Evolutionary conservation across 2,329 filamentous ascomycete genomes (phyloP), one percentile per base, ranked within the genome.

Genomic region (Metarhizium guizhouense): DNA sequence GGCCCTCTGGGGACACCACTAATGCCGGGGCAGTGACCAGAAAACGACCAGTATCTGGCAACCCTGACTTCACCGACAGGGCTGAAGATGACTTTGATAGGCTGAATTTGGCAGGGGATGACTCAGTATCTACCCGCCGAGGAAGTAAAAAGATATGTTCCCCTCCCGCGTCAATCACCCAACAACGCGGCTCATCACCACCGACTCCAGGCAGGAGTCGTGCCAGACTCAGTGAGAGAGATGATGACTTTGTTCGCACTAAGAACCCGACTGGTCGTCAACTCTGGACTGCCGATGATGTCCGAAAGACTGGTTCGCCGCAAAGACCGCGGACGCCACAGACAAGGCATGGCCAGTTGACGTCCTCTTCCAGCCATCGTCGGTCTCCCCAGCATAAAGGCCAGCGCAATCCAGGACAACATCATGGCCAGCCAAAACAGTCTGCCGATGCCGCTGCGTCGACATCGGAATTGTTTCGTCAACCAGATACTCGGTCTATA

Each of bases 401-500:
- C 16, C 50, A 47, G 7, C 58, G 48, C 8, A 47, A 30, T 18
- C n/a, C 25, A 42, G 49, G 45, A 18, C 38, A 55, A 45, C 40
- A 52, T 43, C 52, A 38, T 18, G 50, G 16, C 11, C 42, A 51
- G 2, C 36, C n/a, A 7, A 45, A 52, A 16, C 32, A 32, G 48
- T 38, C 56, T 4, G 30, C 48, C 10, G 57, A 61, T 11, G 53
- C 54, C 36, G 42, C 42, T 14, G 13, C 40, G 5, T 20, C 4
- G 25, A 8, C 42, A 45, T 8, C 6, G 42, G n/a, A 45, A 6
- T 54, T 64, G 54, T 58, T 63, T 25, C 58, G 56, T 1, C 60
- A 90, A 61, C 83, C 81, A 0, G 79, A 85, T 52, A 88, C 84
- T 0, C 72, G 84, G 0, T 80, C 83, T 0, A 91, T 94, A 7